Evolutionary conservation across 2,329 filamentous ascomycete species (phyloP).

Genomic region (Penicillium sp.): DNA sequence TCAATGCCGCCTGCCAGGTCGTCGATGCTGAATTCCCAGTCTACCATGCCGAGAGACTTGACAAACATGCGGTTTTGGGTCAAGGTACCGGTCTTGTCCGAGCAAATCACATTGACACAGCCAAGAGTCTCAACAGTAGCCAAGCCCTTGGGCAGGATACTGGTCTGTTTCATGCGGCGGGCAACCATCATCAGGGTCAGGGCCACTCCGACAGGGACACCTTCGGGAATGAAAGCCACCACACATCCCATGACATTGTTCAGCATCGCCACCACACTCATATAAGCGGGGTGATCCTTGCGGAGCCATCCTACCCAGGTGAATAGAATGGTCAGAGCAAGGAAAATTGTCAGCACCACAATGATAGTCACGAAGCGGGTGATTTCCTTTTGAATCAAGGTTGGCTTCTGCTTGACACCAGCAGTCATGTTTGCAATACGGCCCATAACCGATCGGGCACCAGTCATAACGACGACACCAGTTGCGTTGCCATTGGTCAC

Average conservation of each 20-base stretch:
- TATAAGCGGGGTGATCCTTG: slow-evolving; percentile 69
- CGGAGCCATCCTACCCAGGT: slow-evolving; percentile 71
- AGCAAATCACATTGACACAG: slow-evolving; percentile 75
- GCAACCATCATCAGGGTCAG: slow-evolving; percentile 77
- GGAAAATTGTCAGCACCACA: slow-evolving; percentile 68
- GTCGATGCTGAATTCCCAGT: slow-evolving; percentile 31
- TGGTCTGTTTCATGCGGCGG: slow-evolving; percentile 76
- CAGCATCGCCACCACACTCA: slow-evolving; percentile 73
- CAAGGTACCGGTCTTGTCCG: slow-evolving; percentile 73
- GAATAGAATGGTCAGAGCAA: slow-evolving; percentile 60
- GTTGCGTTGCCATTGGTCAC: slow-evolving; percentile 73
- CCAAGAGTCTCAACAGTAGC: slow-evolving; percentile 81
- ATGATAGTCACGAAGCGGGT: slow-evolving; percentile 75
- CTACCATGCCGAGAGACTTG: slow-evolving; percentile 37
- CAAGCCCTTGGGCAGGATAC: slow-evolving; percentile 78
- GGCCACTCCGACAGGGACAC: slow-evolving; percentile 72
- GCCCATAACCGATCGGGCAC: slow-evolving; percentile 75
- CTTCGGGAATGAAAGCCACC: slow-evolving; percentile 80
- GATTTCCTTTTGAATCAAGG: slow-evolving; percentile 74
- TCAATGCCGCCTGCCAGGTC: slow-evolving; percentile 24
- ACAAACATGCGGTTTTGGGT: slow-evolving; percentile 74
- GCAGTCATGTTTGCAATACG: slow-evolving; percentile 76
- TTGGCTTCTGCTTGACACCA: slow-evolving; percentile 71
- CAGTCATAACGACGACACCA: slow-evolving; percentile 74
- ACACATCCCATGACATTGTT: slow-evolving; percentile 75